A percentile compares a stretch with the other conserved stretches of the same genome.
These are phyloP conservation scores for Aspergillus fumigatus DNA, from an alignment of 2,329 filamentous ascomycete genomes.

Conservation along the genomic window DNA sequence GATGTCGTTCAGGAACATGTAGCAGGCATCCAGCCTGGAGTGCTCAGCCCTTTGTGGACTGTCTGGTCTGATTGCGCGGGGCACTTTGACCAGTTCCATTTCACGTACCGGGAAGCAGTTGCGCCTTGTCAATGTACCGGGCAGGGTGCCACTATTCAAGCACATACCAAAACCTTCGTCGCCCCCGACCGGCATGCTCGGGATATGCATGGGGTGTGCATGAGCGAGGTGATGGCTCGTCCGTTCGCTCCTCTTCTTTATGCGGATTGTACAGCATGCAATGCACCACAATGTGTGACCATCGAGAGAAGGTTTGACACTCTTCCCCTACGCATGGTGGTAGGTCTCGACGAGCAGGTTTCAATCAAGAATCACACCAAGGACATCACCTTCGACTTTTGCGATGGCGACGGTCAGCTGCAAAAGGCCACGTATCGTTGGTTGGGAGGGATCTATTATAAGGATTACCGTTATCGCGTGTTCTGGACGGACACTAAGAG, in stretches of 20 bases:
- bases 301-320: constrained; percentile 12
- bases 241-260: constrained; percentile 6
- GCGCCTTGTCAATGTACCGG: constrained; percentile 7
- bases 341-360: constrained; percentile 13
- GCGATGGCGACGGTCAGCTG: constrained; percentile 9
- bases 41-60: constrained; percentile 10
- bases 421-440: constrained; percentile 30
- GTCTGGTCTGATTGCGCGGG: constrained; percentile 23
- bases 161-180: constrained; percentile 5
- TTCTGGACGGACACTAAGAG: constrained; percentile 29
- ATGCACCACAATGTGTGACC: neutral
- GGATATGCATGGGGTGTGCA: constrained; percentile 14
- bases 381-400: constrained; percentile 22
- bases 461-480: constrained; percentile 19
- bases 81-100: constrained; percentile 26
- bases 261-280: constrained; percentile 7
- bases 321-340: constrained; percentile 29
- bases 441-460: constrained; percentile 35
- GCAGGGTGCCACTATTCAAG: neutral
- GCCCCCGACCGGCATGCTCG: constrained; percentile 5
- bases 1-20: constrained; percentile 1
- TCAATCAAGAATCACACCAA: constrained; percentile 21
- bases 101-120: constrained; percentile 10
- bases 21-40: constrained; percentile 7
- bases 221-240: constrained; percentile 19